A percentile compares a stretch with the other conserved stretches of the same genome.
Conservation (phyloP, 106 monocot genomes). For the Apostasia shenzhenica region DNA sequence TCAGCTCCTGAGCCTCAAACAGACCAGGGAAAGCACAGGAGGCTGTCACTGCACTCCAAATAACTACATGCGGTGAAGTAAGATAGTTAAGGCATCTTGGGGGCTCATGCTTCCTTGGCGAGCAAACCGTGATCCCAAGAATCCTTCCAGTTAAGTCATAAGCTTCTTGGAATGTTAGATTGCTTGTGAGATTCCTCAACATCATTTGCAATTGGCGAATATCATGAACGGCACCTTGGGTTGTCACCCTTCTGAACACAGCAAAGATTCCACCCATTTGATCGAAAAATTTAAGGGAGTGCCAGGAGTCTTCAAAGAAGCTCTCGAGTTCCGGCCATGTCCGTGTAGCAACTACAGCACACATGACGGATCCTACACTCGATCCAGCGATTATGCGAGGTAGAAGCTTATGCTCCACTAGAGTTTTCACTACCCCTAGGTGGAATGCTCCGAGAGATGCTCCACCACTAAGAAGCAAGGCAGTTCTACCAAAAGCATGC, state of each 20-base stretch:
- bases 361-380: conserved; percentile 76
- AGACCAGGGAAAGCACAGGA: conserved; percentile 84
- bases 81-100: conserved; percentile 75
- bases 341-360: conserved; percentile 60
- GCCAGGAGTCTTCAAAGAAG: conserved; percentile 61
- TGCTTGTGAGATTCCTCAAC: conserved; percentile 64
- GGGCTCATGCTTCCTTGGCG: conserved; percentile 74
- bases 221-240: conserved; percentile 56
- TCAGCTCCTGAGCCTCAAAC: conserved; percentile 76
- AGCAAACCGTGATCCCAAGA: conserved; percentile 77
- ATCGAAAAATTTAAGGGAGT: conserved; percentile 63
- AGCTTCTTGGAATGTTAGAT: conserved; percentile 76
- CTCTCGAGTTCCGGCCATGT: conserved; percentile 69
- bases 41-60: conserved; percentile 83
- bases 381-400: conserved; percentile 78
- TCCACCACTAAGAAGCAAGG: conserved; percentile 64
- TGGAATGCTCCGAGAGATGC: conserved; percentile 71
- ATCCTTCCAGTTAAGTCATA: conserved; percentile 71
- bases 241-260: conserved; percentile 47
- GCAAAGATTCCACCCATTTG: conserved; percentile 61
- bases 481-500: conserved; percentile 75
- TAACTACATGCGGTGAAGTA: conserved; percentile 79
- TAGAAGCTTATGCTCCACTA: conserved; percentile 74
- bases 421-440: conserved; percentile 57
- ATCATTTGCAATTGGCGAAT: conserved; percentile 58